Percentiles rank a stretch among this genome's conserved stretches.
Conservation (phyloP, 306 rosid genomes). For the Ochetophila trinervis region DNA sequence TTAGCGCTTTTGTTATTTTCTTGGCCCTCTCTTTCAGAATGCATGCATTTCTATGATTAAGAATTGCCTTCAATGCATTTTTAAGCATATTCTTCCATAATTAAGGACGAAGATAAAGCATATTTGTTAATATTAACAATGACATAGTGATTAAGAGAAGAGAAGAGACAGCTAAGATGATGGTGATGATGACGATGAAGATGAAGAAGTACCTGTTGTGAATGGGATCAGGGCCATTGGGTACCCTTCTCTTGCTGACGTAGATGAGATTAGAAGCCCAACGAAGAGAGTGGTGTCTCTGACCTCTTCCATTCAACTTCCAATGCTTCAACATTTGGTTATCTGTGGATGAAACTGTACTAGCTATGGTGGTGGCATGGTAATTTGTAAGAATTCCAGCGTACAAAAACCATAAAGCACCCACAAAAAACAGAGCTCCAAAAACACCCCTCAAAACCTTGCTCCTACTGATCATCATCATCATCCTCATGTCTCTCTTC, state of each 20-base stretch:
- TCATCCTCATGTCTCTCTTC: conserved; percentile 24
- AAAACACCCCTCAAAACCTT: conserved; percentile 47
- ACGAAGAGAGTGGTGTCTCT: conserved; percentile 42
- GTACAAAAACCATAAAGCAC: conserved; percentile 59
- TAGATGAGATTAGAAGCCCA: conserved; percentile 47
- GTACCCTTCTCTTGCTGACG: conserved; percentile 97
- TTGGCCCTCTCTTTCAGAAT: background rate
- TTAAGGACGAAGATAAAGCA: too few relatives aligned
- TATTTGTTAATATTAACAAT: background rate
- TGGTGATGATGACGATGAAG: too few relatives aligned
- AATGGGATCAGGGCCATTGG: conserved; percentile 99
- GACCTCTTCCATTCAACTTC: conserved; percentile 50
- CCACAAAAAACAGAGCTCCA: conserved; percentile 50
- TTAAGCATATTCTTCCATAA: too few relatives aligned
- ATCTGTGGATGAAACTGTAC: conserved; percentile 33
- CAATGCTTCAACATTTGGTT: conserved; percentile 51
- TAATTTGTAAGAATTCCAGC: conserved; percentile 51
- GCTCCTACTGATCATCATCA: conserved; percentile 41
- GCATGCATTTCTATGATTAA: conserved; percentile 8
- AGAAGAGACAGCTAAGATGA: background rate
- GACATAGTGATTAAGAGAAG: background rate
- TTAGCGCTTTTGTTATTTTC: too few relatives aligned
- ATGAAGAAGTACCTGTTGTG: conserved; percentile 76
- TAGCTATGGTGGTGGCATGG: conserved; percentile 23
- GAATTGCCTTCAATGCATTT: background rate